Conservation (phyloP, 768 basidiomycete species). For the Lactarius sp. region DNA sequence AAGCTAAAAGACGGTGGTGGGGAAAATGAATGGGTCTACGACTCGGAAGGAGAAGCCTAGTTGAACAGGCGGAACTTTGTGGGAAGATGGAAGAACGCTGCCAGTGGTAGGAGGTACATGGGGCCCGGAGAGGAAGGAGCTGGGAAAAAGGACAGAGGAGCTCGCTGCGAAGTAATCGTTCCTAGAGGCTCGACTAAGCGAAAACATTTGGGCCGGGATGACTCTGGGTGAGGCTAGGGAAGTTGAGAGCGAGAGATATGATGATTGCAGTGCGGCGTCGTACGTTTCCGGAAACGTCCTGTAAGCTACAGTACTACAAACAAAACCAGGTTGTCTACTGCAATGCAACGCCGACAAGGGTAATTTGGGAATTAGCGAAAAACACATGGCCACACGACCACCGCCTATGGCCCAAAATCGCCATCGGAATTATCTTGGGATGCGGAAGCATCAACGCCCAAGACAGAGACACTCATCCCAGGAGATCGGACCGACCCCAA, state of each 20-base stretch:
- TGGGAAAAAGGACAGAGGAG: background rate
- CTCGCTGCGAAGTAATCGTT: background rate
- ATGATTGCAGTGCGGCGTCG: background rate
- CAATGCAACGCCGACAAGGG: no score
- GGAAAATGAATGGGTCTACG: constrained; percentile 20
- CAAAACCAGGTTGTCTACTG: constrained; percentile 19
- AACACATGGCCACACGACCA: no score
- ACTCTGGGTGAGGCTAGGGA: background rate
- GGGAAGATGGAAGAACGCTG: background rate
- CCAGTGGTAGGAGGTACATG: background rate
- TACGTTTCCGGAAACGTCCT: constrained; percentile 19
- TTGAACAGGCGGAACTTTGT: background rate
- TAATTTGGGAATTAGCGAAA: no score
- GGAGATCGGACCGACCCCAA: no score
- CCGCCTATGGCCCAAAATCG: no score
- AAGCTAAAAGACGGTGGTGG: constrained; percentile 33
- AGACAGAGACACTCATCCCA: no score
- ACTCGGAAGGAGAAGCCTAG: background rate
- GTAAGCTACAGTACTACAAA: background rate
- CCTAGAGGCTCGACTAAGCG: background rate
- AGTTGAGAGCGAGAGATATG: constrained; percentile 4
- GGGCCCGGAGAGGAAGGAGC: constrained; percentile 11
- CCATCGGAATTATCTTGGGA: no score
- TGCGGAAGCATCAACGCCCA: no score
- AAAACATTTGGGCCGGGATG: constrained; percentile 2